Evolutionary conservation across 2,329 filamentous ascomycete genomes (phyloP).

Genomic region (Fusarium austroafricanum): DNA sequence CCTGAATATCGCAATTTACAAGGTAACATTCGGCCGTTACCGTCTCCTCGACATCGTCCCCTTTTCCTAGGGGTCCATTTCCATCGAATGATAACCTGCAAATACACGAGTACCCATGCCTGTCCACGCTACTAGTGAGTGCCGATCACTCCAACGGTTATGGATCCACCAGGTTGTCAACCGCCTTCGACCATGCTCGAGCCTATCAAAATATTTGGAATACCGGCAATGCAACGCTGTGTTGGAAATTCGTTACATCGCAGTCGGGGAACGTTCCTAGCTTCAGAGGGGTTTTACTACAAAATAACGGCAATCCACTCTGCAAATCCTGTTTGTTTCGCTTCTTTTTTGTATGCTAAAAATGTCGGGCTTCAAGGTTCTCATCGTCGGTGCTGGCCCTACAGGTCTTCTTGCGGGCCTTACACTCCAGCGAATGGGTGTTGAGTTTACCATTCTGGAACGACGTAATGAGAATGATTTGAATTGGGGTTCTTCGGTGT

Average conservation of each 20-base stretch:
- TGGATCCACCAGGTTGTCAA: not conserved
- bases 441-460: conserved; percentile 22
- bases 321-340: not conserved
- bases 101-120: not conserved
- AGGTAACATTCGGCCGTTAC: conserved; percentile 17
- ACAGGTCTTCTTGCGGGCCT: conserved; percentile 18
- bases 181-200: not conserved
- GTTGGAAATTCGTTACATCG: not conserved
- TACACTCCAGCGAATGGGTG: conserved; percentile 7
- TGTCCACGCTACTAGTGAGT: conserved; percentile 1
- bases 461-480: conserved; percentile 16
- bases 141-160: conserved; percentile 25
- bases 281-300: not conserved
- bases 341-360: not conserved
- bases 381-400: conserved; percentile 24
- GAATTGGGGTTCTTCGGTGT: conserved; percentile 23
- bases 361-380: conserved; percentile 25
- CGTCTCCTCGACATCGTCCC: not conserved
- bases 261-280: not conserved
- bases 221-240: not conserved
- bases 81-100: not conserved
- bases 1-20: conserved; percentile 18
- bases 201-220: not conserved
- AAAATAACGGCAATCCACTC: not conserved
- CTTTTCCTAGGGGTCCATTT: not conserved